phyloP scores from a whole-genome alignment of 345 rosid genomes.

The Passiflora organensis region DNA sequence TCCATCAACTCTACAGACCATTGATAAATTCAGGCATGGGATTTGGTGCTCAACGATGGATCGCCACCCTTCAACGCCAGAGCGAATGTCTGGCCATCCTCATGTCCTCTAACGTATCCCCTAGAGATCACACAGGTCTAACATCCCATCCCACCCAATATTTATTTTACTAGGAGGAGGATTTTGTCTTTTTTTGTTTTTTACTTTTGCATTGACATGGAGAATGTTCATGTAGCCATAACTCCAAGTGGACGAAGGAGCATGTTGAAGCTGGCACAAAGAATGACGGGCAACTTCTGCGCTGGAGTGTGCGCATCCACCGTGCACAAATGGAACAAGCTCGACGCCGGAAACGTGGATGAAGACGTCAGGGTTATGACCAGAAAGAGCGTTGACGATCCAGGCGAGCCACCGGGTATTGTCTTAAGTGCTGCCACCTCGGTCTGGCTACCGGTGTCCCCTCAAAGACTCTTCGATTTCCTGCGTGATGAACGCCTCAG shows the following conservation, averaged over 20 bases:
- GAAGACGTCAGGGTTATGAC: slow-evolving; percentile 92
- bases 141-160: no score
- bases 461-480: slow-evolving; percentile 70
- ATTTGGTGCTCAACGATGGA: slow-evolving; percentile 91
- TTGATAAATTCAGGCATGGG: slow-evolving; percentile 69
- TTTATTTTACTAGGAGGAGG: not conserved
- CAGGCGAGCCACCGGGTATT: slow-evolving; percentile 95
- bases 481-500: slow-evolving; percentile 76
- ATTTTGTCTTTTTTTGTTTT: not conserved
- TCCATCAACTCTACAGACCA: slow-evolving; percentile 68
- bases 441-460: slow-evolving; percentile 81
- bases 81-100: slow-evolving; percentile 88
- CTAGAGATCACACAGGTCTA: slow-evolving; percentile 61
- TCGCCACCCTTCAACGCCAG: slow-evolving; percentile 89
- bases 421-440: slow-evolving; percentile 89
- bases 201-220: not conserved
- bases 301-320: slow-evolving; percentile 91
- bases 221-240: slow-evolving; percentile 29
- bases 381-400: slow-evolving; percentile 71
- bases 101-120: slow-evolving; percentile 61
- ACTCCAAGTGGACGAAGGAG: slow-evolving; percentile 68
- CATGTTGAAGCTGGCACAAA: slow-evolving; percentile 87
- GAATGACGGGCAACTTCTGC: slow-evolving; percentile 95
- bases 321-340: slow-evolving; percentile 81
- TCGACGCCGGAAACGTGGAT: slow-evolving; percentile 58